Evolutionary conservation across 2,329 filamentous ascomycete genomes (phyloP), one percentile per base, ranked within the genome.

Genomic region (Cercospora citrullina): DNA sequence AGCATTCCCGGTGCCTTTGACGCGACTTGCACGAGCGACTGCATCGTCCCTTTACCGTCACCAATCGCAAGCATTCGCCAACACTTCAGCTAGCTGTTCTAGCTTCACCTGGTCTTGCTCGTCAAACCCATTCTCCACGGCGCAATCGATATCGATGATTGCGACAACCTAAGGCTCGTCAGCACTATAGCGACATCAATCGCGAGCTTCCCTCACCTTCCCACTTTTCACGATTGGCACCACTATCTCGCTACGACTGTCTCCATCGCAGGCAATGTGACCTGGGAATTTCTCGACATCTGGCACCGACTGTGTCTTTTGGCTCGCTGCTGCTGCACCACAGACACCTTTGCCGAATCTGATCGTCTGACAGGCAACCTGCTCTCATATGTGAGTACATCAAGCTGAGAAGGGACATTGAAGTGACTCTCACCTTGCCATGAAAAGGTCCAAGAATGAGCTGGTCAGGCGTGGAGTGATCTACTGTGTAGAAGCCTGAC

Each of bases 61-160:
- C 89, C 90, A 93, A 78, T 91, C 88, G 77, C 90, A 92, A 63
- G 85, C 84, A 68, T 77, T 81, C 1, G 81, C 85, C 28, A 93
- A 76, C 66, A 92, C 72, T 14, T 73, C 80, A 0, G 89, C 90
- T 74, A 94, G 79, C 73, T 86, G 81, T 79, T 94, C 91, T 68
- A 95, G 78, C 72, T 86, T 86, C 69, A 76, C 78, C 79, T 84
- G 84, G 77, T 95, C 92, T 55, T 89, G 85, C 68, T 87, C 83
- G 72, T 92, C 87, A 72, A 94, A 94, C 0, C 91, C 91, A 14
- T 85, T 79, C 63, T 85, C 72, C 39, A 85, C 87, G 1, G 89
- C 87, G 76, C 92, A 94, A 78, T 95, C 92, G 26, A 94, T 83
- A 75, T 95, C 92, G 68, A 95, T 92, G 71, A 94, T 91, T 2